Percentiles rank a stretch among this genome's conserved stretches.
Conservation (phyloP, 2,329 filamentous ascomycete genomes). For the Xylaria sp. region DNA sequence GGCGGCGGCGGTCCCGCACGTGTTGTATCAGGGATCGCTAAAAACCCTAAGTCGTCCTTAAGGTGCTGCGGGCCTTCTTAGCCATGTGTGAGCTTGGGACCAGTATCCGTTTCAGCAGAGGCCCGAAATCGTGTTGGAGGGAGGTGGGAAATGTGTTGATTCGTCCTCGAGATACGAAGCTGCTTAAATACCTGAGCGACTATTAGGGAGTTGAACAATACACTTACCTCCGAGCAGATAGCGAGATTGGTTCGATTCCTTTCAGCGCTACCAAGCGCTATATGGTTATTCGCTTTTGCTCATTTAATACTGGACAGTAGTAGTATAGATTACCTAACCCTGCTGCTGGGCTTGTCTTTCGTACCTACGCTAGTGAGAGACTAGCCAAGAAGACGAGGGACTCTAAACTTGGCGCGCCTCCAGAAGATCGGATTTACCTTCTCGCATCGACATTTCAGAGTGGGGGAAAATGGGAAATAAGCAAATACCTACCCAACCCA, state of each 20-base stretch:
- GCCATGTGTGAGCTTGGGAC: too few relatives aligned
- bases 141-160: background rate
- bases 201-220: too few relatives aligned
- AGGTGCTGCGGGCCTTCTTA: background rate
- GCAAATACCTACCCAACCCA: conserved; percentile 5
- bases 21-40: background rate
- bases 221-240: too few relatives aligned
- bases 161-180: background rate
- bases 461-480: conserved; percentile 18
- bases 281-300: too few relatives aligned
- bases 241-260: too few relatives aligned
- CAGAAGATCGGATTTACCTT: conserved; percentile 19
- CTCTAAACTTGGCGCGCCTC: background rate
- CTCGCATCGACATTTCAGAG: conserved; percentile 16
- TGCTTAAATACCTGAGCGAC: background rate
- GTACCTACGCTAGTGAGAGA: background rate
- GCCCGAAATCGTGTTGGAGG: too few relatives aligned
- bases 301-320: too few relatives aligned
- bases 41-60: background rate
- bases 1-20: too few relatives aligned
- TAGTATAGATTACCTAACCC: too few relatives aligned
- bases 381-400: background rate
- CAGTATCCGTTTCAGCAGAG: too few relatives aligned
- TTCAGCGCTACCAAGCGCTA: too few relatives aligned
- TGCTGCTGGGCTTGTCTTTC: background rate